Percentiles rank a stretch among this genome's conserved stretches.
Evolutionary conservation across 2,329 filamentous ascomycete species (phyloP).

Genomic region (Achaetomium macrosporum): DNA sequence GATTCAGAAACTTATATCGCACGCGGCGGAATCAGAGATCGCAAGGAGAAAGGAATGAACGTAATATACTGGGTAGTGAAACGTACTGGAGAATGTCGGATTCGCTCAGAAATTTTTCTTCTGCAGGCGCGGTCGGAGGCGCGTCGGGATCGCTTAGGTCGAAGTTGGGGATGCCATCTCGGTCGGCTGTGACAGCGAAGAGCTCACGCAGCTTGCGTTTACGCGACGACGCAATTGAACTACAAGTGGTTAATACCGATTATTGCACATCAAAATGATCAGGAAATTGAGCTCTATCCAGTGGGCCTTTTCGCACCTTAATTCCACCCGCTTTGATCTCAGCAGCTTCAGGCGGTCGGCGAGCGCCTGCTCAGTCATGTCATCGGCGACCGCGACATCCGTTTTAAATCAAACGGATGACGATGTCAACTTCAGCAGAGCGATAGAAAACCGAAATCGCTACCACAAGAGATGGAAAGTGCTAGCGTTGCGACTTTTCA

Average conservation of each 20-base stretch:
- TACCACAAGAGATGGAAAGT: constrained; percentile 33
- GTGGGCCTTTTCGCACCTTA: constrained; percentile 46
- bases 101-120: constrained; percentile 51
- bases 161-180: constrained; percentile 54
- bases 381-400: constrained; percentile 64
- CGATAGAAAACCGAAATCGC: constrained; percentile 29
- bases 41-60: neutral
- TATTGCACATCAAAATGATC: constrained; percentile 42
- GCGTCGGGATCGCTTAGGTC: constrained; percentile 53
- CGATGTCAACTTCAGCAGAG: constrained; percentile 32
- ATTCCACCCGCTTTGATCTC: constrained; percentile 58
- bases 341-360: constrained; percentile 61
- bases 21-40: constrained; percentile 10
- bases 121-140: constrained; percentile 45
- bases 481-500: constrained; percentile 23
- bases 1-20: constrained; percentile 20
- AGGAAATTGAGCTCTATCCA: constrained; percentile 45
- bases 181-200: constrained; percentile 67
- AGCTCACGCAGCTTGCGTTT: constrained; percentile 89
- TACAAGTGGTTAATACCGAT: constrained; percentile 41
- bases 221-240: constrained; percentile 72
- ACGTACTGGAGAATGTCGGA: constrained; percentile 58
- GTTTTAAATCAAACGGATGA: constrained; percentile 59
- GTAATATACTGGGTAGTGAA: constrained; percentile 18
- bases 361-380: constrained; percentile 65